A percentile compares a stretch with the other conserved stretches of the same genome.
phyloP scores from a whole-genome alignment of 1,139 yeast genomes.

The Candida labiduridarum region DNA sequence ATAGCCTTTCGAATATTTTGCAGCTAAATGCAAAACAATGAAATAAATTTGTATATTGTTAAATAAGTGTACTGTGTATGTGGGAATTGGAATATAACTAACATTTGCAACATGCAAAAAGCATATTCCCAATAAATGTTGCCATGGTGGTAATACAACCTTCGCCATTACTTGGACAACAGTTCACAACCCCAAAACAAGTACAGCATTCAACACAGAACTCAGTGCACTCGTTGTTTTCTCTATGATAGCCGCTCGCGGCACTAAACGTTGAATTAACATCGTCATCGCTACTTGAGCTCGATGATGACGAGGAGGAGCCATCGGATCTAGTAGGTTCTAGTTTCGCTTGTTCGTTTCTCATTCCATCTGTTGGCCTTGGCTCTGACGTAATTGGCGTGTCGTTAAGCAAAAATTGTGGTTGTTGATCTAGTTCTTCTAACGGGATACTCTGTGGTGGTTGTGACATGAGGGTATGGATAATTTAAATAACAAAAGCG shows the following conservation, averaged over 20 bases:
- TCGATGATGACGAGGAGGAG: slow-evolving; percentile 4
- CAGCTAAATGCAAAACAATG: not conserved
- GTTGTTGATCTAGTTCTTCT: slow-evolving; percentile 6
- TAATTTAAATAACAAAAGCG: not conserved
- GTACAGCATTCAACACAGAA: slow-evolving; percentile 41
- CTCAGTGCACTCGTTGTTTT: slow-evolving; percentile 45
- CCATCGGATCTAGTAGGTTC: slow-evolving; percentile 3
- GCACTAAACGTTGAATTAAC: slow-evolving; percentile 14
- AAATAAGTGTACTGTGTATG: not conserved
- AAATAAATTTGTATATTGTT: not conserved
- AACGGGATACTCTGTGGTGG: slow-evolving; percentile 5
- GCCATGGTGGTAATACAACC: slow-evolving; percentile 43
- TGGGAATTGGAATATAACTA: slow-evolving; percentile 6
- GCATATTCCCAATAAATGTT: slow-evolving; percentile 40
- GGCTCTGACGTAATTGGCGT: slow-evolving; percentile 19
- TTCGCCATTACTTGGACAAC: slow-evolving; percentile 46
- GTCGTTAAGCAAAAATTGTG: slow-evolving; percentile 4
- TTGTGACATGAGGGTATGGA: slow-evolving; percentile 1
- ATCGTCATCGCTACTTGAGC: slow-evolving; percentile 5
- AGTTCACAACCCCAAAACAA: slow-evolving; percentile 48
- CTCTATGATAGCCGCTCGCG: slow-evolving; percentile 37
- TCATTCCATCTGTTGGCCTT: slow-evolving; percentile 17
- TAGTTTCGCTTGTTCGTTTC: slow-evolving; percentile 5
- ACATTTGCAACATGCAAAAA: slow-evolving; percentile 40
- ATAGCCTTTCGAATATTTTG: not conserved